Conservation (phyloP, 306 rosid species). For the Dryas alaskensis region DNA sequence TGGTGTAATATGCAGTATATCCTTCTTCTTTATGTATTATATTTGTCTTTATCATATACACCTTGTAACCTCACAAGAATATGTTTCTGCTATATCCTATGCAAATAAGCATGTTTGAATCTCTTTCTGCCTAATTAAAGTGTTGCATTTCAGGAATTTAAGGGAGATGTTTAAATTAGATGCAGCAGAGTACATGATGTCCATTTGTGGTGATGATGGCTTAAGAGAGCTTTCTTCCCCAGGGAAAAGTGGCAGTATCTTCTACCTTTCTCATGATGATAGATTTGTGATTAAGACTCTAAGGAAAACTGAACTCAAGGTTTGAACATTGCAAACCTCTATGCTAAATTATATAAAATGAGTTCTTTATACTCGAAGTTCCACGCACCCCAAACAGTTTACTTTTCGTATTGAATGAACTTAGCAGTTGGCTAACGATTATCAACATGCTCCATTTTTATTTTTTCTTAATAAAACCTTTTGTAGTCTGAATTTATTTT, state of each 20-base stretch:
- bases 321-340: conserved; percentile 40
- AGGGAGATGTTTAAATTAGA: conserved; percentile 98
- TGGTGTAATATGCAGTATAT: neutral
- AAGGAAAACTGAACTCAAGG: conserved; percentile 80
- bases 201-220: conserved; percentile 89
- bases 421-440: neutral
- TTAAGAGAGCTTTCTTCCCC: conserved; percentile 84
- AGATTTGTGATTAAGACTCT: conserved; percentile 92
- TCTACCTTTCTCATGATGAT: conserved; percentile 92
- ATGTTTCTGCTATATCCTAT: neutral
- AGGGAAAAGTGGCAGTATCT: conserved; percentile 99
- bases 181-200: conserved; percentile 99
- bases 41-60: neutral
- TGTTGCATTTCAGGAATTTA: conserved; percentile 71
- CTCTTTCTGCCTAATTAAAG: conserved; percentile 11
- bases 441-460: neutral
- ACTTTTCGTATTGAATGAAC: neutral
- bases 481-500: neutral
- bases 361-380: neutral
- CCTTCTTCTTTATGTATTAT: neutral
- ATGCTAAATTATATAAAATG: neutral
- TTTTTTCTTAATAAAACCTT: neutral
- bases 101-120: neutral
- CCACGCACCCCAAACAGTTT: neutral
- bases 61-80: neutral